Evolutionary conservation across 2,329 filamentous ascomycete species (phyloP), one percentile per base, ranked within the genome.

Genomic region (Fusarium sarcochroum): DNA sequence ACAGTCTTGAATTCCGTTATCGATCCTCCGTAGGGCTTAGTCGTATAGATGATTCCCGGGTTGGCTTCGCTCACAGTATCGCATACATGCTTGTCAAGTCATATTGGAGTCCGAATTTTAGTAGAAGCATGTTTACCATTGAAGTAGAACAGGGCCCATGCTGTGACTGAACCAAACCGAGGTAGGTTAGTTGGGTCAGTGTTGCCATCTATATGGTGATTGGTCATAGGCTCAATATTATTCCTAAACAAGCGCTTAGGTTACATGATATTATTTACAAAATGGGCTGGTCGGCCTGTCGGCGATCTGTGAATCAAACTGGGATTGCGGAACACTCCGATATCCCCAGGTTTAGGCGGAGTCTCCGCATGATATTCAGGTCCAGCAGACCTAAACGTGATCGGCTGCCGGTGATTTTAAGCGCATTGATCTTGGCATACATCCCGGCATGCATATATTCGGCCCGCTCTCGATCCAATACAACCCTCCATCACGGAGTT

Each of bases 301-400:
- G 42, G 25, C n/a, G 21, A 45, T 27, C 42, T 3, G 17, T 45
- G 17, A 32, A 44, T 45, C 35, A 37, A 23, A 54, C 20, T 37
- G 37, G 57, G 58, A 17, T 57, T 14, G 18, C 35, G 50, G 46
- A 57, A 48, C 20, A 46, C 45, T 21, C 20, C 37, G 45, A n/a
- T 4, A 15, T 17, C 38, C 50, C 51, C 20, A 57, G 40, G 35
- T 41, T 9, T 2, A 23, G 11, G 61, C 61, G 61, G 61, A 63
- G 61, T 38, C 61, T 64, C 61, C 61, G 61, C 58, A 5, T 1
- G 42, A 34, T 34, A 3, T 42, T 40, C 27, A 57, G 38, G 44
- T 51, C 58, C 45, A 21, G 23, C 8, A 23, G n/a, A 14, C 37
- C 37, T 37, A 20, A 54, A 55, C 27, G 27, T 30, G 27, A 49